Evolutionary conservation across 2,329 filamentous ascomycete genomes (phyloP).

Genomic region (Daldinia sp.): DNA sequence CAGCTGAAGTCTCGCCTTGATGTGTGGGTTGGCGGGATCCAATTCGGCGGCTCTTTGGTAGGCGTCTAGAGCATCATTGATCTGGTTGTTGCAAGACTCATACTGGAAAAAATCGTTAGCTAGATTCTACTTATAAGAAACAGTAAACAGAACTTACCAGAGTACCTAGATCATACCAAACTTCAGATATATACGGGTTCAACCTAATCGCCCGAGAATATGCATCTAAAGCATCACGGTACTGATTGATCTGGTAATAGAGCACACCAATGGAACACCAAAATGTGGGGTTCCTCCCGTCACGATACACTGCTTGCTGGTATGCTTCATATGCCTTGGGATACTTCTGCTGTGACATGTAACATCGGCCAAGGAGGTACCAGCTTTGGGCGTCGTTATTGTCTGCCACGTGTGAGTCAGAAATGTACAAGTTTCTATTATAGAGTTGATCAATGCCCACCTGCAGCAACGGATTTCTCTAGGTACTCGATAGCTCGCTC

Average conservation of each 20-base stretch:
- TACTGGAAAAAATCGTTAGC: constrained; percentile 70
- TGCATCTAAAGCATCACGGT: constrained; percentile 95
- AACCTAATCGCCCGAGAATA: constrained; percentile 96
- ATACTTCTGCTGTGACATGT: constrained; percentile 99
- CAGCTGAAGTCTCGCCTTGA: constrained; percentile 92
- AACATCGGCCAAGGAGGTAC: constrained; percentile 97
- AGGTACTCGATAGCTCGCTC: constrained; percentile 97
- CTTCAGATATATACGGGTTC: constrained; percentile 98
- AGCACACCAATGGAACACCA: constrained; percentile 99
- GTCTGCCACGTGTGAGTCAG: constrained; percentile 67
- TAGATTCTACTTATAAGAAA: constrained; percentile 12
- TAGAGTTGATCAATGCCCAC: constrained; percentile 63
- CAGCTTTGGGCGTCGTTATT: constrained; percentile 97
- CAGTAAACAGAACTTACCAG: constrained; percentile 72
- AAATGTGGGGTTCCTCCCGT: constrained; percentile 97
- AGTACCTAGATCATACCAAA: constrained; percentile 98
- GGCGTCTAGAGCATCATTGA: constrained; percentile 93
- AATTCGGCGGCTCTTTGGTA: constrained; percentile 95
- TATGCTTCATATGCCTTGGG: constrained; percentile 99
- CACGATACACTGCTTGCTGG: constrained; percentile 97
- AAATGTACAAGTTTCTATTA: constrained; percentile 20
- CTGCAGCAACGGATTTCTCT: constrained; percentile 94
- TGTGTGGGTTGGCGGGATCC: constrained; percentile 92
- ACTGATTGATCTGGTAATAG: constrained; percentile 99
- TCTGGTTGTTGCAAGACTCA: constrained; percentile 99